These are phyloP conservation scores for Brassica cretica DNA, from an alignment of 345 rosid genomes.

Conservation along the genomic window DNA sequence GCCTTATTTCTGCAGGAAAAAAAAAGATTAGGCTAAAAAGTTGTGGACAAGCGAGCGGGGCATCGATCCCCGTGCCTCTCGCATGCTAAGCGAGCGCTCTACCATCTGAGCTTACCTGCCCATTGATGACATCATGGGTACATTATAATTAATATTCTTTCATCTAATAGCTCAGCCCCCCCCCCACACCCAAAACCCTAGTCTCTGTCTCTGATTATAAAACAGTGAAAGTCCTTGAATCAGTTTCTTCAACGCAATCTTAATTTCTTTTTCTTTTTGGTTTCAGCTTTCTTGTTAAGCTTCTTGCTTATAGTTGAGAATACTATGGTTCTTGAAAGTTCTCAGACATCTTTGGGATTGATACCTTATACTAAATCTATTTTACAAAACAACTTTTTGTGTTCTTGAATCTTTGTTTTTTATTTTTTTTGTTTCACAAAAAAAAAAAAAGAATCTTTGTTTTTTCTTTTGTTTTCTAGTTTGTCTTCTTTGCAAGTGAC, in stretches of 20 bases:
- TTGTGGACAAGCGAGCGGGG: constrained; percentile 43
- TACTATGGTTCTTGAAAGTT: not conserved
- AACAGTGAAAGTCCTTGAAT: not conserved
- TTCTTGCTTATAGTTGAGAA: not conserved
- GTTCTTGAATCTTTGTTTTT: not conserved
- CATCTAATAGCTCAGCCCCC: not conserved
- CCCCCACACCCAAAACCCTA: not conserved
- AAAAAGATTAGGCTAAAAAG: no score
- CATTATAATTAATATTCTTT: not conserved
- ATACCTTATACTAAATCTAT: not conserved
- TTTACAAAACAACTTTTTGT: not conserved
- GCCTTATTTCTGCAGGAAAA: no score
- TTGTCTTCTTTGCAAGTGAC: constrained; percentile 51
- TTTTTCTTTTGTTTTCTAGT: no score
- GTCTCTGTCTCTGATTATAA: not conserved
- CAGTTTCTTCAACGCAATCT: not conserved
- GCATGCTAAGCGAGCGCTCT: constrained; percentile 94
- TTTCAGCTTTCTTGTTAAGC: not conserved
- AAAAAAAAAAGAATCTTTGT: no score
- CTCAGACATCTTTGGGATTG: not conserved
- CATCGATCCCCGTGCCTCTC: constrained; percentile 90
- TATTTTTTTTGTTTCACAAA: not conserved
- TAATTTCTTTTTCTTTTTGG: not conserved
- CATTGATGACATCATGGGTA: not conserved
- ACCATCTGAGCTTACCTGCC: constrained; percentile 94